These are phyloP conservation scores for Cenococcum geophilum DNA, from an alignment of 495 filamentous ascomycete genomes.

Conservation along the genomic window DNA sequence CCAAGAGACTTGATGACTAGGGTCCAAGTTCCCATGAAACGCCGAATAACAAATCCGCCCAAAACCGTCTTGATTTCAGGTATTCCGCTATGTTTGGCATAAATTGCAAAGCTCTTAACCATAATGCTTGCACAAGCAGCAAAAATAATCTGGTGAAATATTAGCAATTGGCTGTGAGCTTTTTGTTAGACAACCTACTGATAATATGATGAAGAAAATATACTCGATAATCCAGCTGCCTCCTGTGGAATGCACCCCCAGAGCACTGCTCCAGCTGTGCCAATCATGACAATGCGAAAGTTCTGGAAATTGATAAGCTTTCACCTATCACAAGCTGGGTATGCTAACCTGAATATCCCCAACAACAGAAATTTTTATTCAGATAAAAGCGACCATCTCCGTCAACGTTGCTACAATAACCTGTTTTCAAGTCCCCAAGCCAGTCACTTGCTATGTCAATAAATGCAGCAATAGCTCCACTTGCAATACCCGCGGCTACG, in stretches of 20 bases:
- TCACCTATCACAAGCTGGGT: neutral
- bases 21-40: constrained; percentile 92
- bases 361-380: constrained; percentile 86
- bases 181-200: constrained; percentile 47
- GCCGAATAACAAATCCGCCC: constrained; percentile 87
- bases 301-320: constrained; percentile 39
- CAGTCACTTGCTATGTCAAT: constrained; percentile 94
- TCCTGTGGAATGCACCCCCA: constrained; percentile 56
- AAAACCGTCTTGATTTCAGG: constrained; percentile 97
- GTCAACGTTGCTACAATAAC: constrained; percentile 67
- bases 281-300: constrained; percentile 72
- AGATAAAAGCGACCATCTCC: constrained; percentile 85
- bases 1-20: constrained; percentile 87
- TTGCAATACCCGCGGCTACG: constrained; percentile 69
- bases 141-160: constrained; percentile 58
- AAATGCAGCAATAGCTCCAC: constrained; percentile 74
- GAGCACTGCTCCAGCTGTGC: constrained; percentile 73
- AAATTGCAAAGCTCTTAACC: constrained; percentile 75
- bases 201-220: constrained; percentile 74
- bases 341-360: constrained; percentile 67
- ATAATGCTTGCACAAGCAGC: constrained; percentile 71
- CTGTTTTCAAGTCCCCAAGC: constrained; percentile 90
- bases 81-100: constrained; percentile 94
- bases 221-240: constrained; percentile 80
- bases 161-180: constrained; percentile 11